phyloP scores from a whole-genome alignment of 768 basidiomycete species.

The Chalciporus sphaerocephalus region DNA sequence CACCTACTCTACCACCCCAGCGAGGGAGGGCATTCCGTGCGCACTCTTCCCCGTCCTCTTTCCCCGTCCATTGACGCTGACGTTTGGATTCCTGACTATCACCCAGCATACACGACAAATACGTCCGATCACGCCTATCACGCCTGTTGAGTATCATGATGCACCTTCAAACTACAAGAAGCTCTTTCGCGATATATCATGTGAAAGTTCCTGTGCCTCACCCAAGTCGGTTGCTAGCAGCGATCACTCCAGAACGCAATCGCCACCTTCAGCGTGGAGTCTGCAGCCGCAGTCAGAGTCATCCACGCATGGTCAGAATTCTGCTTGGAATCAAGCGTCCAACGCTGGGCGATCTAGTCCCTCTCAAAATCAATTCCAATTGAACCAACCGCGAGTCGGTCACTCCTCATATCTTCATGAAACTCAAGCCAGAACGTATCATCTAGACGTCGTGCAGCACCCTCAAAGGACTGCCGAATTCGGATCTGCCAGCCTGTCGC shows the following conservation, averaged over 20 bases:
- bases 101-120: slow-evolving; percentile 28
- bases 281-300: slow-evolving; percentile 36
- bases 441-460: slow-evolving; percentile 82
- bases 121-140: slow-evolving; percentile 35
- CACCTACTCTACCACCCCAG: slow-evolving; percentile 24
- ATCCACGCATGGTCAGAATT: slow-evolving; percentile 21
- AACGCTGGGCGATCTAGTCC: slow-evolving; percentile 32
- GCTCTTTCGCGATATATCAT: slow-evolving; percentile 30
- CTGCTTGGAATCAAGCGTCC: slow-evolving; percentile 27
- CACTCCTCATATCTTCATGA: slow-evolving; percentile 56
- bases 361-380: slow-evolving; percentile 33
- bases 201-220: slow-evolving; percentile 28
- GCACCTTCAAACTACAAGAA: slow-evolving; percentile 31
- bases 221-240: slow-evolving; percentile 36
- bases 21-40: slow-evolving; percentile 27
- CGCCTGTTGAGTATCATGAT: slow-evolving; percentile 33
- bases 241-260: slow-evolving; percentile 45
- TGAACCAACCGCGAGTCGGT: slow-evolving; percentile 50
- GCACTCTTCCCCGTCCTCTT: slow-evolving; percentile 9
- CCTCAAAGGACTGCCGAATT: slow-evolving; percentile 81
- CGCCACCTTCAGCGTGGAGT: slow-evolving; percentile 42
- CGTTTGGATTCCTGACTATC: slow-evolving; percentile 7
- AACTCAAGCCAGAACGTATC: slow-evolving; percentile 59
- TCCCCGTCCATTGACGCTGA: slow-evolving; percentile 8
- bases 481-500: slow-evolving; percentile 66